Percentiles rank a stretch among this genome's conserved stretches.
These are phyloP conservation scores for Chlamydomonas incerta DNA, from an alignment of 139 green algal genomes.

Conservation along the genomic window DNA sequence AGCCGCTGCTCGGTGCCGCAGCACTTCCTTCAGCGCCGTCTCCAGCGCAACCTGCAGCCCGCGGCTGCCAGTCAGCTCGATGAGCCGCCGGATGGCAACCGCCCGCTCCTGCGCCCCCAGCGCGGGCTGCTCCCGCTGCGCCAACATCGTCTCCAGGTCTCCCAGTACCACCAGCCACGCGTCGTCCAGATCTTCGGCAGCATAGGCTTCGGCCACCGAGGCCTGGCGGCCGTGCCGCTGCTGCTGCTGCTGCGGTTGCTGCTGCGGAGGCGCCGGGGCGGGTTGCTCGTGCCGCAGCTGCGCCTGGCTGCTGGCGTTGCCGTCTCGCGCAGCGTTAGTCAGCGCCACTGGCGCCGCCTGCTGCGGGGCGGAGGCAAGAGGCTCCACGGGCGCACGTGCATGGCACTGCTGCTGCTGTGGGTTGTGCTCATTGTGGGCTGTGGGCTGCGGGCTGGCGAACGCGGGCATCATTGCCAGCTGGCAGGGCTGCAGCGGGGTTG, in stretches of 20 bases:
- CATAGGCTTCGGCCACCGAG: conserved; percentile 4
- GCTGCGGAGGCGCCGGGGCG: no score
- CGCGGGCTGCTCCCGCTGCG: neutral
- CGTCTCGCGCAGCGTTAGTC: no score
- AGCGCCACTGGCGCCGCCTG: no score
- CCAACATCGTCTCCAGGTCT: conserved; percentile 10
- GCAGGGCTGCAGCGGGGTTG: no score
- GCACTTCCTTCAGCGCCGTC: conserved; percentile 13
- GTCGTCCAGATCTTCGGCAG: conserved; percentile 2
- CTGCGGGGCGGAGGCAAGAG: no score
- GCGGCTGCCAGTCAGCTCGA: conserved; percentile 21
- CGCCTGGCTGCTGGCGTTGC: no score
- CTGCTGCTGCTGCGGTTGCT: neutral
- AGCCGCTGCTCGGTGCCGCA: conserved; percentile 10
- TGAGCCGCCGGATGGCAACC: conserved; percentile 13
- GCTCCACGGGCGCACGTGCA: no score
- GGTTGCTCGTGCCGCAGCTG: no score
- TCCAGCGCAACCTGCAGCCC: conserved; percentile 14
- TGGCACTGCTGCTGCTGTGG: no score
- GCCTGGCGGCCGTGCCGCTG: conserved; percentile 1
- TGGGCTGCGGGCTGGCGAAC: no score
- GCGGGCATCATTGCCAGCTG: no score
- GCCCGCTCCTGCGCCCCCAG: conserved; percentile 19
- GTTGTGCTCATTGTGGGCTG: no score
- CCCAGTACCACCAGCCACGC: conserved; percentile 29